These are phyloP conservation scores for Phaffia rhodozyma DNA, from an alignment of 1,284 basidiomycete species.

Conservation along the genomic window DNA sequence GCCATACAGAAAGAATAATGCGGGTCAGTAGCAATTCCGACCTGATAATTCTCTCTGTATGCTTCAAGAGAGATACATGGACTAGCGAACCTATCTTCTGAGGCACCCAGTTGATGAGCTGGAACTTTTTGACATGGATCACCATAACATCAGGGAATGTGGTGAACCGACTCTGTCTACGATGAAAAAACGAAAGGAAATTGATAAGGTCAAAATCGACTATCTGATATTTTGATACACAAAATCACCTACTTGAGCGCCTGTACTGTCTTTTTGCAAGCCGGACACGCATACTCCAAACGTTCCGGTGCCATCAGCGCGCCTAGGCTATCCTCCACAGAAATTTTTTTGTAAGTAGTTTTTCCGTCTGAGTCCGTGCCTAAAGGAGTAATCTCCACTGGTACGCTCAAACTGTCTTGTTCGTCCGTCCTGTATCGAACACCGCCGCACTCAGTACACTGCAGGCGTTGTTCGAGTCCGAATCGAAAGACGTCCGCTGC, in stretches of 20 bases:
- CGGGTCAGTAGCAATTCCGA: neutral
- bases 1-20: conserved; percentile 6
- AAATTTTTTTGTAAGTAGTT: conserved; percentile 53
- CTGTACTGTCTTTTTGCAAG: conserved; percentile 49
- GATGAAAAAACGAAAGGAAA: conserved; percentile 7
- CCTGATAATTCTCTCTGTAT: neutral
- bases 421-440: conserved; percentile 79
- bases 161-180: conserved; percentile 60
- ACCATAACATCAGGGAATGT: conserved; percentile 83
- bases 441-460: conserved; percentile 68
- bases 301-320: conserved; percentile 53
- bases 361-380: conserved; percentile 51
- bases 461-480: conserved; percentile 69
- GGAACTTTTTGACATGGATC: conserved; percentile 87
- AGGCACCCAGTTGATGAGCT: conserved; percentile 94
- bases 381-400: conserved; percentile 54
- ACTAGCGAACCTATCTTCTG: conserved; percentile 64
- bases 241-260: conserved; percentile 45
- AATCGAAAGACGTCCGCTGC: conserved; percentile 70
- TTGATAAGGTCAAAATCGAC: neutral
- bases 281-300: conserved; percentile 51
- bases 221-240: neutral
- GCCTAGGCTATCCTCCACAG: conserved; percentile 57
- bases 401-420: conserved; percentile 64
- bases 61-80: neutral